Conservation (phyloP, 164 flowering plant genomes). For the Magnolia changhungtana region DNA sequence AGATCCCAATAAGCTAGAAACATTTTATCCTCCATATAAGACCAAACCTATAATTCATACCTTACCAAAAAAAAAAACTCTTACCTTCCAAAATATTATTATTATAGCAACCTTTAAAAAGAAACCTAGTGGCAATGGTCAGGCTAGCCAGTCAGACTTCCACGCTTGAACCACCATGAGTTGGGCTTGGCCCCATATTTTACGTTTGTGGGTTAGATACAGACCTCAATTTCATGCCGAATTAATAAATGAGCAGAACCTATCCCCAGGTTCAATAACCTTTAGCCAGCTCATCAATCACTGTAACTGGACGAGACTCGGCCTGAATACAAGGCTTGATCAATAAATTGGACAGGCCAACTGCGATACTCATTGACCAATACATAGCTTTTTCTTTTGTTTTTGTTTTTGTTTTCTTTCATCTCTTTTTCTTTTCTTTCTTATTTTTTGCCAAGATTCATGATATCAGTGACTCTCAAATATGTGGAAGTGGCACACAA, state of each 20-base stretch:
- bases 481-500: neutral
- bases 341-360: neutral
- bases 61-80: too few relatives aligned
- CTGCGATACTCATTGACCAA: too few relatives aligned
- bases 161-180: neutral
- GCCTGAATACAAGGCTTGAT: neutral
- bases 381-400: too few relatives aligned
- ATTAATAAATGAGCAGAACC: neutral
- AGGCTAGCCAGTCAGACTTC: neutral
- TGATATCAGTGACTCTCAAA: neutral
- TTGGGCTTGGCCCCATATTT: neutral
- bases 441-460: neutral
- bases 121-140: neutral
- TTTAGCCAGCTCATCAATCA: neutral
- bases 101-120: too few relatives aligned
- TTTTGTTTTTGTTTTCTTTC: neutral
- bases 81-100: too few relatives aligned
- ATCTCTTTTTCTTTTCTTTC: neutral
- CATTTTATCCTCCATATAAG: neutral
- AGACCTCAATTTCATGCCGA: neutral
- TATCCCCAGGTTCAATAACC: neutral
- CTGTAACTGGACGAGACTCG: neutral
- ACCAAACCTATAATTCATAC: too few relatives aligned
- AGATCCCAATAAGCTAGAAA: neutral
- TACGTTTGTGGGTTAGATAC: neutral